Percentiles rank a stretch among this genome's conserved stretches.
phyloP scores from a whole-genome alignment of 2,329 filamentous ascomycete genomes.

The Stemphylium vesicarium region DNA sequence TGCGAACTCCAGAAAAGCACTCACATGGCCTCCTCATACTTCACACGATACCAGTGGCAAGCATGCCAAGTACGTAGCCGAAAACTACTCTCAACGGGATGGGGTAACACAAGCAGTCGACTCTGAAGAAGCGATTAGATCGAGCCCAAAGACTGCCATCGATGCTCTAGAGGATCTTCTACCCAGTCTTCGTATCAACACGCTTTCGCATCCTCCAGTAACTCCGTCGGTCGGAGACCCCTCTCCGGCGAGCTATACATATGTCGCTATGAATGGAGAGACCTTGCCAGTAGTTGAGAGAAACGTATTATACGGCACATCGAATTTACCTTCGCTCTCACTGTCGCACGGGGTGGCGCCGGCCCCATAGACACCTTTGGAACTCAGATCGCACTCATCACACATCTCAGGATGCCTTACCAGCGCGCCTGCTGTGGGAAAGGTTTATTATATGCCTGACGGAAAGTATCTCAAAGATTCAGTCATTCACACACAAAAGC shows the following conservation, averaged over 20 bases:
- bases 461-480: slow-evolving; percentile 9
- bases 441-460: slow-evolving; percentile 24
- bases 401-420: background rate
- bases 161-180: too few relatives aligned
- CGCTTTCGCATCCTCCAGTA: background rate
- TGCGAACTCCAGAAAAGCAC: background rate
- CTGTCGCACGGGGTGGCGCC: background rate
- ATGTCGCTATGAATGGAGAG: background rate
- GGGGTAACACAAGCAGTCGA: too few relatives aligned
- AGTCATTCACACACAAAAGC: slow-evolving; percentile 22
- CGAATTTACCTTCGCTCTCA: background rate
- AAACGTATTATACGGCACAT: background rate
- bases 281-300: background rate
- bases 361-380: background rate
- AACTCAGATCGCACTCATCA: background rate
- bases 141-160: too few relatives aligned
- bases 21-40: background rate
- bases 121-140: too few relatives aligned
- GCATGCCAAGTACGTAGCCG: too few relatives aligned
- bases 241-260: background rate
- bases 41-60: too few relatives aligned
- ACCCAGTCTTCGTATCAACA: background rate
- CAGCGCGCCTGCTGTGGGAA: background rate
- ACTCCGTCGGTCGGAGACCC: background rate
- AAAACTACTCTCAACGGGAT: too few relatives aligned